Conservation (phyloP, 306 rosid species). For the Lagenaria siceraria region DNA sequence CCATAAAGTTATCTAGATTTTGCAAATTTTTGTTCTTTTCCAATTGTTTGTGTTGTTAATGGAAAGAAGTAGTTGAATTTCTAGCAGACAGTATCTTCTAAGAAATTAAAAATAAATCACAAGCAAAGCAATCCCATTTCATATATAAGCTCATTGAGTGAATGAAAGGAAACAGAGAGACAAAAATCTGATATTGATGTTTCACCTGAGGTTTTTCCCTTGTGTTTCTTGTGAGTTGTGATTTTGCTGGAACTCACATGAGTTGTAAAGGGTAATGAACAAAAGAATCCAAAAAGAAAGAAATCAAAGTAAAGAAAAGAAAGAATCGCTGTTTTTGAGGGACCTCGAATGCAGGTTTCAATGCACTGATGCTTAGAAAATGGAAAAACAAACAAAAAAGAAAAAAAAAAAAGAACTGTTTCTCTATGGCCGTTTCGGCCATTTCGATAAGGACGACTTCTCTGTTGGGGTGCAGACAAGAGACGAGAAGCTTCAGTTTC, state of each 20-base stretch:
- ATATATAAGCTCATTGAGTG: not conserved
- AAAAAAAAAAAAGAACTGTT: not conserved
- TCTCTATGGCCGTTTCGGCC: slow-evolving; percentile 4
- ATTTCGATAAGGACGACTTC: not conserved
- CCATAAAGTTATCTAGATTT: slow-evolving; percentile 8
- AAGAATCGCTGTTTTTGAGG: slow-evolving; percentile 20
- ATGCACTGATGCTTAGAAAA: slow-evolving; percentile 1
- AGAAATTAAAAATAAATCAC: not conserved
- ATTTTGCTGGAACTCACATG: not conserved
- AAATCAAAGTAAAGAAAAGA: not conserved
- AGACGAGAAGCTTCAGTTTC: slow-evolving; percentile 3
- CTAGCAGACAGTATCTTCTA: not conserved
- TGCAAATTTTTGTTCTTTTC: slow-evolving; percentile 14
- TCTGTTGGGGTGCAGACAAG: not conserved
- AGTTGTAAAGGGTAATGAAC: not conserved
- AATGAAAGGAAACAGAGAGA: not conserved
- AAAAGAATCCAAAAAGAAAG: not conserved
- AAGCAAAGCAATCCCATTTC: not conserved
- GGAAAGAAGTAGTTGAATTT: slow-evolving; percentile 1
- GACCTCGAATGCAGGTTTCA: slow-evolving; percentile 21
- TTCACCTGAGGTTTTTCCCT: not conserved
- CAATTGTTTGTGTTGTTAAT: slow-evolving; percentile 7
- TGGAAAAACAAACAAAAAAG: slow-evolving; percentile 16
- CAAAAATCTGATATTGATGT: not conserved
- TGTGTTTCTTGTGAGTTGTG: not conserved